Base-by-base conservation (phyloP, 495 filamentous ascomycete genomes). In the Chaetomium fimeti region DNA sequence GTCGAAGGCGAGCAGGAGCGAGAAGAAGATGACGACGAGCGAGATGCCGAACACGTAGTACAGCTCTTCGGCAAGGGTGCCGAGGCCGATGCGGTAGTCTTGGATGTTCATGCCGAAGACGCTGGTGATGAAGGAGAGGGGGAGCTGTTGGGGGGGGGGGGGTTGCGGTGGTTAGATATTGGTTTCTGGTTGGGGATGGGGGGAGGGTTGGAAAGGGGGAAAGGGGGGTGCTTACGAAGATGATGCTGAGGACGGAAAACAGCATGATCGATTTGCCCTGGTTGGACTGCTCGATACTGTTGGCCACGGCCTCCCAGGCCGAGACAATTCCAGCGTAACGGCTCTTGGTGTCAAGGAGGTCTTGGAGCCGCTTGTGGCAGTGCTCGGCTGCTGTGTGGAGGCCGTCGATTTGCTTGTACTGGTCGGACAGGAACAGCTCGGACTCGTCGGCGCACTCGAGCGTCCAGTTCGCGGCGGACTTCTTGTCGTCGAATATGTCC, bases 191-290 rank as follows among this genome's bases (percentile, higher is more conserved):
- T 16, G 32, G 32, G 32, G 32, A 11, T 1, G 32, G 32, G 8
- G 32, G 32, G 32, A 32, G 3, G 29, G 7, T 32, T 32, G 3
- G n/a, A n/a, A n/a, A 36, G 32, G 32, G 8, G 32, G 18, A 18
- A 13, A 13, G 15, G 40, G 40, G 16, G 15, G 1, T 1, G 40
- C 40, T 43, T 56, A 65, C 58, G 18, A 66, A 66, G 22, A 66
- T 66, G 42, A 66, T 66, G 47, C 49, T 57, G n/a, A 66, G 43
- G 3, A 66, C 64, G 4, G 64, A 66, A n/a, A 66, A 66, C 18
- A 66, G 53, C 64, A 66, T 66, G 51, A 66, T 66, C 5, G 64
- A 66, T 36, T 61, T 66, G 36, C 64, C 64, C 57, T 66, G 64
- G 42, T 61, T 61, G 51, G 49, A 36, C 40, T 61, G 52, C 43